phyloP scores from a whole-genome alignment of 2,329 filamentous ascomycete species.

The Colletotrichum limetticola region DNA sequence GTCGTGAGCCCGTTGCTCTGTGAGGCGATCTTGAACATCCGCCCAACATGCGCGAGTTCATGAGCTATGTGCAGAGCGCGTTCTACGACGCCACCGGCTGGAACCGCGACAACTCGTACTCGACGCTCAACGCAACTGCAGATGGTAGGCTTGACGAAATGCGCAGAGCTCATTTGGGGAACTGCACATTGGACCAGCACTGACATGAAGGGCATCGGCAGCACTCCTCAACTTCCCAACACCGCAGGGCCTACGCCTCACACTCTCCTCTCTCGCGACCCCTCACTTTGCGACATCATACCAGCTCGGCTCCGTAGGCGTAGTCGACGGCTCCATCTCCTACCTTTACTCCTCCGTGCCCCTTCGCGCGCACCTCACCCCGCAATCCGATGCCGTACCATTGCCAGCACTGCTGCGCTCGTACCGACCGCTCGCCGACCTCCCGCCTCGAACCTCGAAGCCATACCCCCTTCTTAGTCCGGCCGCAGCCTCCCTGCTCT shows the following conservation, averaged over 20 bases:
- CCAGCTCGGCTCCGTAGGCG: slow-evolving; percentile 85
- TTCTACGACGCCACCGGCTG: slow-evolving; percentile 89
- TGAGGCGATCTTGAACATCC: not conserved
- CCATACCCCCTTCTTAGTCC: slow-evolving; percentile 25
- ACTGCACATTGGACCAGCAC: not conserved
- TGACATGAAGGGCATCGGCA: slow-evolving; percentile 45
- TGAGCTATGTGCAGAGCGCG: slow-evolving; percentile 94
- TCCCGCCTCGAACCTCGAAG: slow-evolving; percentile 49
- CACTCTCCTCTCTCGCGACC: slow-evolving; percentile 90
- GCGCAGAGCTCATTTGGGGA: not conserved
- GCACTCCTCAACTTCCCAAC: slow-evolving; percentile 90
- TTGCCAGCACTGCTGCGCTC: slow-evolving; percentile 83
- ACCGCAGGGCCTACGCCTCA: slow-evolving; percentile 84
- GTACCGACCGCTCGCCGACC: slow-evolving; percentile 81
- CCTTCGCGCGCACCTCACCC: slow-evolving; percentile 71
- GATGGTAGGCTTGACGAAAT: slow-evolving; percentile 67
- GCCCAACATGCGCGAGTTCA: slow-evolving; percentile 86
- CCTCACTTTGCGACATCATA: slow-evolving; percentile 96
- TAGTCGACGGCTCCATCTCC: slow-evolving; percentile 96
- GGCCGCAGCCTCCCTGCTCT: slow-evolving; percentile 69
- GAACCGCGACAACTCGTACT: slow-evolving; percentile 93
- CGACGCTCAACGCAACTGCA: slow-evolving; percentile 83
- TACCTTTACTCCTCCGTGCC: slow-evolving; percentile 94
- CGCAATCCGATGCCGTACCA: slow-evolving; percentile 78
- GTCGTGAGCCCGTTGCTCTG: slow-evolving; percentile 15